Conservation (phyloP, 345 rosid genomes). For the Eutrema japonicum region DNA sequence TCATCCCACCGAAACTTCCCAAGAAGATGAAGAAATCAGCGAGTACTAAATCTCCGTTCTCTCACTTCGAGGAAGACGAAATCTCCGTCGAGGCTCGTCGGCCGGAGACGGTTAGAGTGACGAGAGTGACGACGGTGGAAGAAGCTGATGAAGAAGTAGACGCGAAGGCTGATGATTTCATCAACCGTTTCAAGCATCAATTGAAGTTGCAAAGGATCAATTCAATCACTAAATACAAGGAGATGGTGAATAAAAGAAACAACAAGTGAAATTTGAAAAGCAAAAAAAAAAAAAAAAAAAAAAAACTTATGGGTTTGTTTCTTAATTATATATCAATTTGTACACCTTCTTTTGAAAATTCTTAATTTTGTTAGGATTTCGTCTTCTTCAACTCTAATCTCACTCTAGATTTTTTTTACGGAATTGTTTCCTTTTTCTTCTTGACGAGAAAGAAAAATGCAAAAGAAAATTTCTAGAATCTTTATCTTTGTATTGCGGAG, state of each 20-base stretch:
- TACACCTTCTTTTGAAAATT: background rate
- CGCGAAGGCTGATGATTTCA: conserved; percentile 81
- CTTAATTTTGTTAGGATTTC: conserved; percentile 34
- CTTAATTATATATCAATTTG: conserved; percentile 9
- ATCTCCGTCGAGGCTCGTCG: conserved; percentile 53
- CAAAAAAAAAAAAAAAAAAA: background rate
- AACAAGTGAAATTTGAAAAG: conserved; percentile 25
- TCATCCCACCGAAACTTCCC: conserved; percentile 55
- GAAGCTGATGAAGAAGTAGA: conserved; percentile 70
- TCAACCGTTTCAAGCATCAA: conserved; percentile 72
- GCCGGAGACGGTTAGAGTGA: conserved; percentile 63
- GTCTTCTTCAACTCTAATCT: conserved; percentile 10
- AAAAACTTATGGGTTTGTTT: conserved; percentile 21
- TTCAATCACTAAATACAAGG: conserved; percentile 65
- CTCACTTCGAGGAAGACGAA: conserved; percentile 60
- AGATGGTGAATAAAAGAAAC: conserved; percentile 51
- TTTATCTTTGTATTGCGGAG: no score
- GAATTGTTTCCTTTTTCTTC: background rate
- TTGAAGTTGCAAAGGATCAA: conserved; percentile 71
- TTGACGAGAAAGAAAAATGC: background rate
- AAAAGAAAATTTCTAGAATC: conserved; percentile 3
- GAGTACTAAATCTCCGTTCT: conserved; percentile 62
- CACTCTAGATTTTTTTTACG: conserved; percentile 44
- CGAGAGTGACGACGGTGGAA: conserved; percentile 46
- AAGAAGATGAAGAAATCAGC: conserved; percentile 90